Evolutionary conservation across 768 basidiomycete genomes (phyloP).

Genomic region (Lenzites betulinus): DNA sequence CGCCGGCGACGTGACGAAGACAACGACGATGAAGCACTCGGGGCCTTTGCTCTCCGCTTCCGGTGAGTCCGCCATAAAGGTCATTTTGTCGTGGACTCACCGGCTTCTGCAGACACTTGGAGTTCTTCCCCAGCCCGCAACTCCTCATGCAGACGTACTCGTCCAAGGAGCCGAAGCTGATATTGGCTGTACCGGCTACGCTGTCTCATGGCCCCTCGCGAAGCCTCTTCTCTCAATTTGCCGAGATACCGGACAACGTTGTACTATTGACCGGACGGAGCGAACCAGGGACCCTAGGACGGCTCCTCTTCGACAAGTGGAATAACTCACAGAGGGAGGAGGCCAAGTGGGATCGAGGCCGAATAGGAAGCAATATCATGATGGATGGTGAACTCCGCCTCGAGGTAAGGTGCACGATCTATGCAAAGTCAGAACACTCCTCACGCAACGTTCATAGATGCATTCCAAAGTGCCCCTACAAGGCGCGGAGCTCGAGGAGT

Average conservation of each 20-base stretch:
- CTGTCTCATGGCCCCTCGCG: conserved; percentile 93
- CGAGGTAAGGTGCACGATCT: conserved; percentile 46
- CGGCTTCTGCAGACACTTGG: conserved; percentile 65
- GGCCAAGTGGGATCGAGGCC: conserved; percentile 87
- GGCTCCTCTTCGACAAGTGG: conserved; percentile 85
- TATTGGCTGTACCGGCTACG: conserved; percentile 90
- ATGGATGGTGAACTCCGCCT: conserved; percentile 72
- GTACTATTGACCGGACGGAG: conserved; percentile 81
- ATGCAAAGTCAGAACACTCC: neutral
- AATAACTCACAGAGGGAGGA: conserved; percentile 76
- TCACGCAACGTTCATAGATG: conserved; percentile 50
- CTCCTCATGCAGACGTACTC: conserved; percentile 81
- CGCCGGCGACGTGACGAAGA: conserved; percentile 42
- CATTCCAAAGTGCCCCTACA: conserved; percentile 87
- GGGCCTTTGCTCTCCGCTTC: conserved; percentile 87
- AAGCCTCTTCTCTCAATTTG: conserved; percentile 83
- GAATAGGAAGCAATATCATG: conserved; percentile 83
- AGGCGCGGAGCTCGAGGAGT: conserved; percentile 84
- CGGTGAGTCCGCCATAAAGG: conserved; percentile 51
- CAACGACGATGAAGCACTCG: conserved; percentile 77
- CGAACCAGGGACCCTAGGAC: conserved; percentile 79
- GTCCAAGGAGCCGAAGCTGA: conserved; percentile 87
- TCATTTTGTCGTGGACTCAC: neutral
- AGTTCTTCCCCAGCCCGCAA: conserved; percentile 85
- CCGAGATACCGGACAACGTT: conserved; percentile 79